phyloP scores from a whole-genome alignment of 1,284 basidiomycete genomes.

The Meira miltonrushii region DNA sequence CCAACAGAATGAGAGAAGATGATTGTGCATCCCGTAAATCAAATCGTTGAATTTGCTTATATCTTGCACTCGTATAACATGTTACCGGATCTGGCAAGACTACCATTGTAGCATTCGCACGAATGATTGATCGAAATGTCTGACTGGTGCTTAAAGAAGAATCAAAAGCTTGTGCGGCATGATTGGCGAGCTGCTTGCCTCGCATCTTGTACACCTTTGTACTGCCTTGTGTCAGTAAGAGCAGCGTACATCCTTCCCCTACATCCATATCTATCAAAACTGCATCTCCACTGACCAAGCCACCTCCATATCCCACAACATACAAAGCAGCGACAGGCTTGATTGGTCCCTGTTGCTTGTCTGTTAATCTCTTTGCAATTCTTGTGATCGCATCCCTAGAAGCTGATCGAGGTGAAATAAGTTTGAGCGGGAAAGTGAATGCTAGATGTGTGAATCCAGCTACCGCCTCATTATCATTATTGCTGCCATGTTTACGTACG shows the following conservation, averaged over 20 bases:
- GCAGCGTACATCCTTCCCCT: constrained; percentile 59
- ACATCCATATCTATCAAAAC: constrained; percentile 66
- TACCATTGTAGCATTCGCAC: constrained; percentile 31
- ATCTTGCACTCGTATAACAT: constrained; percentile 35
- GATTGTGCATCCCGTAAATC: constrained; percentile 29
- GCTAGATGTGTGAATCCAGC: constrained; percentile 65
- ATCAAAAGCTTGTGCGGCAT: background rate
- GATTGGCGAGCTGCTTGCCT: background rate
- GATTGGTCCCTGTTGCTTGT: background rate
- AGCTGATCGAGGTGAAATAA: constrained; percentile 65
- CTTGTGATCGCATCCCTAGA: constrained; percentile 43
- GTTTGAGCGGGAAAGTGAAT: constrained; percentile 82
- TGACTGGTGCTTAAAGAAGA: constrained; percentile 19
- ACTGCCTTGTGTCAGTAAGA: constrained; percentile 74
- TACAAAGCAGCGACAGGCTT: constrained; percentile 67
- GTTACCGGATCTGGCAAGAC: constrained; percentile 48
- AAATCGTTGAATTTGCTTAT: constrained; percentile 43
- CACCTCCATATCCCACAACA: constrained; percentile 83
- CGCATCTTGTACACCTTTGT: constrained; percentile 47
- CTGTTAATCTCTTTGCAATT: background rate
- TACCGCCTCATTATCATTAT: background rate
- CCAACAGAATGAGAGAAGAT: constrained; percentile 38
- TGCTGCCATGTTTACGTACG: background rate
- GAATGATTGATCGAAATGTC: constrained; percentile 26
- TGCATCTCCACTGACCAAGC: constrained; percentile 80